Conservation (phyloP, 192 early-diverging fungal genomes). For the Phlyctochytrium planicorne region DNA sequence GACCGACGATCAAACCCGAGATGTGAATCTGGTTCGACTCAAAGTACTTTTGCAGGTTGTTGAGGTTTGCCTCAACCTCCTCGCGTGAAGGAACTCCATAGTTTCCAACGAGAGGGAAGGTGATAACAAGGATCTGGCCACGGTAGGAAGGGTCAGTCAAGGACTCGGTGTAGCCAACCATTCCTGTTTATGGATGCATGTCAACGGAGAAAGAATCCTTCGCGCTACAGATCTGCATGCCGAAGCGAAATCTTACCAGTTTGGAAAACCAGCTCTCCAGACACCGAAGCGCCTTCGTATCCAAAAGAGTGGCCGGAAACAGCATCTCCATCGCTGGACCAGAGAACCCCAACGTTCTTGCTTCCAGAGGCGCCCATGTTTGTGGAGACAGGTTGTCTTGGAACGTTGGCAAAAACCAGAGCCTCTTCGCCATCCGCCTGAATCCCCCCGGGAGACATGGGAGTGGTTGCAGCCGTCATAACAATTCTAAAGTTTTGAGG, state of each 20-base stretch:
- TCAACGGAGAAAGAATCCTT: no score
- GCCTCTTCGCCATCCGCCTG: no score
- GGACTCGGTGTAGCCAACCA: constrained; percentile 99
- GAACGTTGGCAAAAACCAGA: no score
- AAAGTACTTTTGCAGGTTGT: constrained; percentile 91
- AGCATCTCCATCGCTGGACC: constrained; percentile 81
- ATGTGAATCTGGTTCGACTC: constrained; percentile 95
- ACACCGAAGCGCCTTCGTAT: constrained; percentile 74
- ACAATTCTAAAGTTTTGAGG: no score
- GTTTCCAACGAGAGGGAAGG: constrained; percentile 97
- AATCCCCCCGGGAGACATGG: no score
- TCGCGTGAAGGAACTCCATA: constrained; percentile 94
- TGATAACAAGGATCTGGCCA: constrained; percentile 97
- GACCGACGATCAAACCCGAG: constrained; percentile 87
- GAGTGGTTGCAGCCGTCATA: no score
- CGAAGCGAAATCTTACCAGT: constrained; percentile 66
- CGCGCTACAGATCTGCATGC: neutral
- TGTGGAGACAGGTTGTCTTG: no score
- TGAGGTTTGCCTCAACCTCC: constrained; percentile 77
- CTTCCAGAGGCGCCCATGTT: no score
- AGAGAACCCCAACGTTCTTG: constrained; percentile 55
- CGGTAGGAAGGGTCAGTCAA: constrained; percentile 97
- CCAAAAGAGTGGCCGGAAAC: constrained; percentile 95
- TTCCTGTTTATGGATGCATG: constrained; percentile 64
- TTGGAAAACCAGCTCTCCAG: constrained; percentile 98